A percentile compares a stretch with the other conserved stretches of the same genome.
These are phyloP conservation scores for Trichoderma semiorbis DNA, from an alignment of 2,329 filamentous ascomycete genomes.

Conservation along the genomic window DNA sequence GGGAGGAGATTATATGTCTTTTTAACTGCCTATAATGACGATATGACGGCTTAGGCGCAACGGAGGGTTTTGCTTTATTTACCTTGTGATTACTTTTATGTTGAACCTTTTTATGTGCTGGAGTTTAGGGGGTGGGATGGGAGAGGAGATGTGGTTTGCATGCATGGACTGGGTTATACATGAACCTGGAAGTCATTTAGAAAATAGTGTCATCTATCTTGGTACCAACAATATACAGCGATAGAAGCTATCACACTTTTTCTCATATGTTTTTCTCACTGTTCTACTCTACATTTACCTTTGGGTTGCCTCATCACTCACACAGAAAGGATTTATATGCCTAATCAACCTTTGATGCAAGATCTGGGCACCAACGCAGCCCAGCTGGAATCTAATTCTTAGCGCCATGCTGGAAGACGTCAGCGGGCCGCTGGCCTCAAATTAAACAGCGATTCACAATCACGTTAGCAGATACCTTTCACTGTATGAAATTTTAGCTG, in stretches of 20 bases:
- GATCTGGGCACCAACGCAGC: conserved; percentile 9
- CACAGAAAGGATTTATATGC: neutral
- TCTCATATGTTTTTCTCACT: neutral
- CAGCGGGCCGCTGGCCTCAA: neutral
- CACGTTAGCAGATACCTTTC: neutral
- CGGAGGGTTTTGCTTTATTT: neutral
- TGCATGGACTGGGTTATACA: neutral
- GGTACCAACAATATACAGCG: neutral
- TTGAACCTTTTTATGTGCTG: neutral
- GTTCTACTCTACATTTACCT: neutral
- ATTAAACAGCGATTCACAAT: too few species aligned
- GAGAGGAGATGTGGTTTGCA: neutral
- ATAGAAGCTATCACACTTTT: neutral
- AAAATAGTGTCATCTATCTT: neutral
- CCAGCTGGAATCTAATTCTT: neutral
- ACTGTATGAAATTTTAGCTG: rapidly evolving
- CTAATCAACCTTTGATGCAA: neutral
- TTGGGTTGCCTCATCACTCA: neutral
- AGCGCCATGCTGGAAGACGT: conserved; percentile 17
- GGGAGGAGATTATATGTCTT: neutral
- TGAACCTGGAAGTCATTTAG: neutral
- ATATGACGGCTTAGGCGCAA: neutral
- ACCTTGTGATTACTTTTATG: neutral
- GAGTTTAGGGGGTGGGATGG: neutral
- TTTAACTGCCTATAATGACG: neutral